Evolutionary conservation across 495 filamentous ascomycete genomes (phyloP), one percentile per base, ranked within the genome.

Genomic region (Chaetomium fimeti): DNA sequence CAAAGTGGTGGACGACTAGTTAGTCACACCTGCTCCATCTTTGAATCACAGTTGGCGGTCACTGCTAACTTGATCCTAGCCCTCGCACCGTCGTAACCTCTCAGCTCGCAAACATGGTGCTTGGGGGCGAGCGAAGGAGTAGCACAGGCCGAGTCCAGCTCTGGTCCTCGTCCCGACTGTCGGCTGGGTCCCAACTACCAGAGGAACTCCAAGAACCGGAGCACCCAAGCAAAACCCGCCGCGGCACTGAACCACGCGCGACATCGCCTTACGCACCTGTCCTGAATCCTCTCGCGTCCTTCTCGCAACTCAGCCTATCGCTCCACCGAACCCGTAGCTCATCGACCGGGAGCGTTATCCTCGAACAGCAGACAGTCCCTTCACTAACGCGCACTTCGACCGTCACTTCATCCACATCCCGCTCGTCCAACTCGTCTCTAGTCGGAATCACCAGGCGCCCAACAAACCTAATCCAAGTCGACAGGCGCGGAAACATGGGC

Each of bases 1-100:
- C 61, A 66, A 66, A 51, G 58, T 69, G 24, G 68, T 69, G 0
- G 68, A 69, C 49, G 57, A 69, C 42, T 43, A 62, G 64, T 69
- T 13, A 29, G 66, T 56, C 25, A 28, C 49, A 5, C 61, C 11
- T 25, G 27, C 27, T n/a, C 22, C 38, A 8, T 20, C 0, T 22
- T 4, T 18, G 3, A 11, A 36, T 11, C 22, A 5, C 16, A 22
- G 4, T 8, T 28, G 5, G 1, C 16, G 13, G n/a, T n/a, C n/a
- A 11, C 29, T 22, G 32, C 27, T 28, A 22, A 43, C 22, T 42
- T 28, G 24, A 11, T 25, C 36, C 15, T n/a, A 67, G 65, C 47
- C 28, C 47, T 9, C 48, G 32, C 11, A 60, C 55, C 1, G 47
- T n/a, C 40, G 38, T 65, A 20, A 62, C 25, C 0, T 9, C 22